Conservation (phyloP, 202 grass and related monocot species). For the Dendrocalamus latiflorus region DNA sequence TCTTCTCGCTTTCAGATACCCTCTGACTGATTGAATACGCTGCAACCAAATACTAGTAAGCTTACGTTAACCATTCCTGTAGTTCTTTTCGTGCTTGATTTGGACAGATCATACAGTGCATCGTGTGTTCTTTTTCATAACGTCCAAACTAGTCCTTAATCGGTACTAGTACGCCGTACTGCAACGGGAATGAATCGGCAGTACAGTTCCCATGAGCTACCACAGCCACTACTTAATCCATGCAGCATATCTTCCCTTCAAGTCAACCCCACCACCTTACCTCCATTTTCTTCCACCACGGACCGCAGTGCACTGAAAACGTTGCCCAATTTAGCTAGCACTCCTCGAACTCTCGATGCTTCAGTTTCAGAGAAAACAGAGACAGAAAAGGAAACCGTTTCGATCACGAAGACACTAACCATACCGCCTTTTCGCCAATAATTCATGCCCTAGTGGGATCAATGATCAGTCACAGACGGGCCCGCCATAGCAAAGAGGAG, state of each 20-base stretch:
- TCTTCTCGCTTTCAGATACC: too few relatives aligned
- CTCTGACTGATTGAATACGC: too few relatives aligned
- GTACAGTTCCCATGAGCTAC: neutral
- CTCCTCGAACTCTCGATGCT: neutral
- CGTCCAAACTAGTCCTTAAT: too few relatives aligned
- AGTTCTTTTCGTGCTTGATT: neutral
- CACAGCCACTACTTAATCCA: neutral
- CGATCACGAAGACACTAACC: neutral
- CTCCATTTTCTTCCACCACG: neutral
- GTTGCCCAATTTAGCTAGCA: neutral
- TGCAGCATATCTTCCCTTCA: neutral
- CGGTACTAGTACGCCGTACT: neutral
- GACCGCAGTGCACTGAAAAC: neutral
- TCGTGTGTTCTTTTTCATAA: too few relatives aligned
- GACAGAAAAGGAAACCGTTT: neutral
- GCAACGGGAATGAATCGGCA: too few relatives aligned
- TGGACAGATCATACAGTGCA: neutral
- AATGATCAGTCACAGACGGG: neutral
- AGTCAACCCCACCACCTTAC: neutral
- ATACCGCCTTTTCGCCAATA: conserved; percentile 11
- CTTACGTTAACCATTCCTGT: neutral
- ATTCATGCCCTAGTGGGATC: conserved; percentile 27
- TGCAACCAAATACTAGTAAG: too few relatives aligned
- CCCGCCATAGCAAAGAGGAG: conserved; percentile 14
- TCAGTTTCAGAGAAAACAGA: neutral